Evolutionary conservation across 2,329 filamentous ascomycete genomes (phyloP), one percentile per base, ranked within the genome.

Genomic region (Arachnopeziza araneosa): DNA sequence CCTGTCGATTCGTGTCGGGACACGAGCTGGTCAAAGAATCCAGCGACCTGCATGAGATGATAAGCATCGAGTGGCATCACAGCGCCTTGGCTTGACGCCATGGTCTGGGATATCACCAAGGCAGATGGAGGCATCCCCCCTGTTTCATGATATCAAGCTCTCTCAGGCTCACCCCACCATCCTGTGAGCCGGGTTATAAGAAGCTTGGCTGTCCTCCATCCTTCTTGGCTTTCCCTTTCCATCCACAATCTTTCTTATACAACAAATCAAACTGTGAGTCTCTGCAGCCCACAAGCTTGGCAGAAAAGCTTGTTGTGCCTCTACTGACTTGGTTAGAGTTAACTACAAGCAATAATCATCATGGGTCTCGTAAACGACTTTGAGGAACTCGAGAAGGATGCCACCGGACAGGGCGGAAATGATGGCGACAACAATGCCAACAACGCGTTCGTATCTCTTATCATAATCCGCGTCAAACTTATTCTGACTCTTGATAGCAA

Each of bases 341-440:
- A 44, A 44, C 36, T 14, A 44, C 55, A 60, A 55, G 22, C 21
- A 60, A 57, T 49, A 60, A 36, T 63, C 63, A 68, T 48, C 51
- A 69, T 69, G 67, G 66, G 67, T 62, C 57, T 69, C 59, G 65
- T 49, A 54, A 69, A 70, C 44, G 63, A 64, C 24, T 30, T 75
- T 58, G 67, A 74, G 62, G 66, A 73, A 24, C 57, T 71, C 19
- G 70, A 72, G 64, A 60, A 70, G 50, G 66, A 66, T 54, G 62
- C 69, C 23, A 67, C 66, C n/a, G 66, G 65, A 60, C 66, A 68
- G 50, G 71, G 72, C 62, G 72, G 73, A 62, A 73, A 69, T 55
- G 67, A 71, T 44, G 69, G 71, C 52, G 67, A 74, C 44, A 71
- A 75, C 64, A 70, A 65, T 21, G 60, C 65, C 32, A 66, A 64